phyloP scores from a whole-genome alignment of 257 asterid species.

The Solanum peruvianum region DNA sequence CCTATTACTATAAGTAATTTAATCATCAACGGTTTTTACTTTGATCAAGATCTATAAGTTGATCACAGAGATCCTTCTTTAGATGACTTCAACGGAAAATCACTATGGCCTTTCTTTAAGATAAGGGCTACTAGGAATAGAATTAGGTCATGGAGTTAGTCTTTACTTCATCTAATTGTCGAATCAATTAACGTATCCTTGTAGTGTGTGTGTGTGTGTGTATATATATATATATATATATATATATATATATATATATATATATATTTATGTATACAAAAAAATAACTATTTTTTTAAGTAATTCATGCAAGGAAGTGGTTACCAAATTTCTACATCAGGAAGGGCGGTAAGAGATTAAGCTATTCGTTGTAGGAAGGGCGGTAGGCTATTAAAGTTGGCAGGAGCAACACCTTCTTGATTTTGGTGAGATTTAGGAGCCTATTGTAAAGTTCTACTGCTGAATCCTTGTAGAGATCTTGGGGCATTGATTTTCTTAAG shows the following conservation, averaged over 20 bases:
- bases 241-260: too few relatives aligned
- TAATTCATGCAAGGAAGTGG: constrained; percentile 46
- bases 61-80: too few relatives aligned
- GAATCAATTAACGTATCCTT: not conserved
- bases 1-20: too few relatives aligned
- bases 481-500: not conserved
- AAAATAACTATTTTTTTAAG: not conserved
- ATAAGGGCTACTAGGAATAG: too few relatives aligned
- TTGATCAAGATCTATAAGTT: too few relatives aligned
- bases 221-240: not conserved
- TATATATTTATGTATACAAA: too few relatives aligned
- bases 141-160: not conserved
- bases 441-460: constrained; percentile 35
- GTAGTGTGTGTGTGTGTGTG: too few relatives aligned
- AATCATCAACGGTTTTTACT: too few relatives aligned
- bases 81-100: too few relatives aligned
- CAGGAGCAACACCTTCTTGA: constrained; percentile 1
- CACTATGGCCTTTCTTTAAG: too few relatives aligned
- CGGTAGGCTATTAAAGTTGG: constrained; percentile 81
- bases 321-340: constrained; percentile 55
- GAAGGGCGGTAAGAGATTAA: constrained; percentile 28
- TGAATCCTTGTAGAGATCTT: not conserved
- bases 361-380: too few relatives aligned
- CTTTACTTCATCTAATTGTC: not conserved
- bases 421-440: constrained; percentile 46